phyloP scores from a whole-genome alignment of 2,329 filamentous ascomycete genomes.

The Gliomastix tumulicola region DNA sequence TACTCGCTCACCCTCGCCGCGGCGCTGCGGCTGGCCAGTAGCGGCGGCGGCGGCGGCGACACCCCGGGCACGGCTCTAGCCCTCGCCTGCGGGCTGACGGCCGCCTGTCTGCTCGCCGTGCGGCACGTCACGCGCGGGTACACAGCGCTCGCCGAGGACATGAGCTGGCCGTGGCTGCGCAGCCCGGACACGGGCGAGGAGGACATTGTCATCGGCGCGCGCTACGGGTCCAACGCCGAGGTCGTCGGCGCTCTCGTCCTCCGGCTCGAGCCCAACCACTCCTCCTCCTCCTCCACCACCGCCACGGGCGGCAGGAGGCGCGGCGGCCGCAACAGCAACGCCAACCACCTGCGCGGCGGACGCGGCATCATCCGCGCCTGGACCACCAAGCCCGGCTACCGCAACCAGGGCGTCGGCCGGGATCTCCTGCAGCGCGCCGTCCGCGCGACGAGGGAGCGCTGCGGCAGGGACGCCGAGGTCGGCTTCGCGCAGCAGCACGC shows the following conservation, averaged over 20 bases:
- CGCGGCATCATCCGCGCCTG: slow-evolving; percentile 72
- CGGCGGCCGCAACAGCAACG: slow-evolving; percentile 23
- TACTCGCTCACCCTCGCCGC: slow-evolving; percentile 34
- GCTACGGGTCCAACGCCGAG: slow-evolving; percentile 58
- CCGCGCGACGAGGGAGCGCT: slow-evolving; percentile 57
- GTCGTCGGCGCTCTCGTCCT: slow-evolving; percentile 68
- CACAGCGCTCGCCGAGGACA: slow-evolving; percentile 50
- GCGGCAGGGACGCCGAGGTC: slow-evolving; percentile 59
- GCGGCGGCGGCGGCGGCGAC: neutral
- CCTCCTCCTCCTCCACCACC: slow-evolving; percentile 8
- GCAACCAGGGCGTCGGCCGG: slow-evolving; percentile 64
- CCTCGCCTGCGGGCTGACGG: slow-evolving; percentile 53
- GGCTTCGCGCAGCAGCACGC: slow-evolving; percentile 74
- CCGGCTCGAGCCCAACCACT: slow-evolving; percentile 46
- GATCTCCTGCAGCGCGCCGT: slow-evolving; percentile 70
- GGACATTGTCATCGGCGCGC: slow-evolving; percentile 58
- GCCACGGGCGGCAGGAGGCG: slow-evolving; percentile 7
- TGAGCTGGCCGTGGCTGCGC: slow-evolving; percentile 58
- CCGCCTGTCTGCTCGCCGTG: slow-evolving; percentile 55
- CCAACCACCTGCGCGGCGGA: slow-evolving; percentile 42
- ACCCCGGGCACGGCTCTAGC: slow-evolving; percentile 47
- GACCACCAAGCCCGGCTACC: slow-evolving; percentile 66
- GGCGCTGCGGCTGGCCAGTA: neutral
- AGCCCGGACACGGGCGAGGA: slow-evolving; percentile 29
- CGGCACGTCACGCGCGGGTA: slow-evolving; percentile 57